Evolutionary conservation across 176 grass and related monocot species (phyloP).

Genomic region (Aegilops bicornis): DNA sequence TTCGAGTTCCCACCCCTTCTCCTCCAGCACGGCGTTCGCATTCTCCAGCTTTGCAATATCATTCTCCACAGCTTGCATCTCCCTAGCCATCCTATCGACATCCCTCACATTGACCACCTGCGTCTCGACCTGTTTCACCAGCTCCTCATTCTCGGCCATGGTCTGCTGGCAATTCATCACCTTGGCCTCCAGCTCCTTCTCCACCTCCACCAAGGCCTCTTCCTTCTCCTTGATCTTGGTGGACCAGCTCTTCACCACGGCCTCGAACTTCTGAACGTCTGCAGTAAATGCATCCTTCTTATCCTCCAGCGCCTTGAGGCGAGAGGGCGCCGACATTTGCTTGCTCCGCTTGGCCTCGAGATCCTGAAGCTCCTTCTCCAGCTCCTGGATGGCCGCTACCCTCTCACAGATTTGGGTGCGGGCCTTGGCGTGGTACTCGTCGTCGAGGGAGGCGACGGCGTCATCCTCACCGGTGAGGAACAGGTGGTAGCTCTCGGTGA

Average conservation of each 20-base stretch:
- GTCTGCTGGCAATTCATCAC: conserved; percentile 30
- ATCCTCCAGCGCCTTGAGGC: conserved; percentile 32
- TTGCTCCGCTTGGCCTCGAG: conserved; percentile 42
- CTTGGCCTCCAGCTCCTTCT: conserved; percentile 68
- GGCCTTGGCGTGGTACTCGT: conserved; percentile 57
- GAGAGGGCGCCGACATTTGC: conserved; percentile 44
- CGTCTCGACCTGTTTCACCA: conserved; percentile 47
- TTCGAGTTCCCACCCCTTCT: conserved; percentile 86
- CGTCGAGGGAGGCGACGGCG: conserved; percentile 50
- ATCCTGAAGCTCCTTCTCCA: conserved; percentile 57
- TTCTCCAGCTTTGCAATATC: conserved; percentile 59
- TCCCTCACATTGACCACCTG: conserved; percentile 70
- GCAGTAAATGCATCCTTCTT: conserved; percentile 43
- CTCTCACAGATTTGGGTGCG: conserved; percentile 1
- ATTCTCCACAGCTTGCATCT: conserved; percentile 55
- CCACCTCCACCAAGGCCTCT: conserved; percentile 10
- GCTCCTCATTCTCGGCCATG: conserved; percentile 50
- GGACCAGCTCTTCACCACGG: conserved; percentile 62
- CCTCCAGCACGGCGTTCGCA: conserved; percentile 44
- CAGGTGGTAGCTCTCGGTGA: conserved; percentile 46
- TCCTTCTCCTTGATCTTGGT: conserved; percentile 60
- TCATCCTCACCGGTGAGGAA: conserved; percentile 59
- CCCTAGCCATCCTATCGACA: conserved; percentile 64
- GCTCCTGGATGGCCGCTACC: background rate
- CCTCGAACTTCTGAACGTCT: conserved; percentile 73